phyloP scores from a whole-genome alignment of 805 yeast genomes.

The Ogataea philodendri region DNA sequence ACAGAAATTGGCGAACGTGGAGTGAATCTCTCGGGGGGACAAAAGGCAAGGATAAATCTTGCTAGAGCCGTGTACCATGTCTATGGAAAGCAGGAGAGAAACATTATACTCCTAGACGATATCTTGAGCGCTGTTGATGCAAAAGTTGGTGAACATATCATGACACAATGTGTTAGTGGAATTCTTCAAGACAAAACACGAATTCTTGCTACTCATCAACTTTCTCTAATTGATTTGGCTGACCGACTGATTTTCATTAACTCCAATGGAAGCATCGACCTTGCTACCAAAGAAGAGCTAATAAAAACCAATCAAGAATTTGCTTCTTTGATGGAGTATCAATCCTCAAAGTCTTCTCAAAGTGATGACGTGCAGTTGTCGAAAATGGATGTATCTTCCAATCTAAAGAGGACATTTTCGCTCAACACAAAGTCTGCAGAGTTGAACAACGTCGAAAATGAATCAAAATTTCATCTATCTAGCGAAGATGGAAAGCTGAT shows the following conservation, averaged over 20 bases:
- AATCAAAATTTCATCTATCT: conserved; percentile 24
- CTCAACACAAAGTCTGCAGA: background rate
- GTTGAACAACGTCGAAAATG: conserved; percentile 17
- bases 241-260: conserved; percentile 64
- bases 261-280: conserved; percentile 54
- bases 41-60: conserved; percentile 74
- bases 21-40: conserved; percentile 81
- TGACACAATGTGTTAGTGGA: conserved; percentile 64
- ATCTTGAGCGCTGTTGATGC: conserved; percentile 86
- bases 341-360: conserved; percentile 27
- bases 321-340: conserved; percentile 47
- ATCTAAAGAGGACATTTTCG: background rate
- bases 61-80: conserved; percentile 74
- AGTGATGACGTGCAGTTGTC: conserved; percentile 20
- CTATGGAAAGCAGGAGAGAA: conserved; percentile 40
- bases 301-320: conserved; percentile 44
- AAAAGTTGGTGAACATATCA: conserved; percentile 77
- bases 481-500: conserved; percentile 45
- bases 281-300: conserved; percentile 62
- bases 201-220: conserved; percentile 78
- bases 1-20: conserved; percentile 87
- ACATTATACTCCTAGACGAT: conserved; percentile 71
- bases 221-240: conserved; percentile 64
- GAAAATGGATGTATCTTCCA: conserved; percentile 1
- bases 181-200: conserved; percentile 57